phyloP scores from a whole-genome alignment of 768 basidiomycete species.

The Suillus ampliporus region DNA sequence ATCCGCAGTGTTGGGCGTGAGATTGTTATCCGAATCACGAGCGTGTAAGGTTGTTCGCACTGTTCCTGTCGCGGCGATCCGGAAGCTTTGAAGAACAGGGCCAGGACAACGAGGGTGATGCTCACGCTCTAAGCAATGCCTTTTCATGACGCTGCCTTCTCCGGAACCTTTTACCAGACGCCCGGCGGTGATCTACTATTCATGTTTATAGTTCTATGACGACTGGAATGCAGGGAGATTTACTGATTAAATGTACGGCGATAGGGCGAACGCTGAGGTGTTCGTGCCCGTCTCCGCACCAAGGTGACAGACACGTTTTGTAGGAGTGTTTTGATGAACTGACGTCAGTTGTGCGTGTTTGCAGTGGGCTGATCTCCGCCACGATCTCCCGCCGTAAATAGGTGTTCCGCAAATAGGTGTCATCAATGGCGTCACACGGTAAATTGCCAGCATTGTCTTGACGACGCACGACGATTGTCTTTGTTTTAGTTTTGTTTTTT shows the following conservation, averaged over 20 bases:
- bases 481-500: not conserved
- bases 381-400: constrained; percentile 57
- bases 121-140: constrained; percentile 9
- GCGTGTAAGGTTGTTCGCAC: constrained; percentile 4
- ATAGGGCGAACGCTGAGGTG: constrained; percentile 80
- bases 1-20: not conserved
- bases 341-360: constrained; percentile 34
- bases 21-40: not conserved
- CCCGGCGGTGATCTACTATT: constrained; percentile 4
- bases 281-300: constrained; percentile 88
- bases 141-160: constrained; percentile 10
- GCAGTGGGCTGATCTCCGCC: constrained; percentile 65
- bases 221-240: constrained; percentile 23
- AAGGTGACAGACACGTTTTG: constrained; percentile 56
- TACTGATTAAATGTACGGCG: constrained; percentile 37
- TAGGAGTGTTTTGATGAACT: constrained; percentile 16
- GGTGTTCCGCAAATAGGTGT: constrained; percentile 29
- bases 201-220: constrained; percentile 20
- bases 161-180: constrained; percentile 9
- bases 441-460: constrained; percentile 34
- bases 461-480: constrained; percentile 26
- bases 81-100: not conserved
- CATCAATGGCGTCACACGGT: constrained; percentile 36
- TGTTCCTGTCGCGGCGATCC: constrained; percentile 9
- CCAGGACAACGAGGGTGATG: constrained; percentile 14